Evolutionary conservation across 805 yeast species (phyloP), one percentile per base, ranked within the genome.

Genomic region (Pichia scutulata): DNA sequence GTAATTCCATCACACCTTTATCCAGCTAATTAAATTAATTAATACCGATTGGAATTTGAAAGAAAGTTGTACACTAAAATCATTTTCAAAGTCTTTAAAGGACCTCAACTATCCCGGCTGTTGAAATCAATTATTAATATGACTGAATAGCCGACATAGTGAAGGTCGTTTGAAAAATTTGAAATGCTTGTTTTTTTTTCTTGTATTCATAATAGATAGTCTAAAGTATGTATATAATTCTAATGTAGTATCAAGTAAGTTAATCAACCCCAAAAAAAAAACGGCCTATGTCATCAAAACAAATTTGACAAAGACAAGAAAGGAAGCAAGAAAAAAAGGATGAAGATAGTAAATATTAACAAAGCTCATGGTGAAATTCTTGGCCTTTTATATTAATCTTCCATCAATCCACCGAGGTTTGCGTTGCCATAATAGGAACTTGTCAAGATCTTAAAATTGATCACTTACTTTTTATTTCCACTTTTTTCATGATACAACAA

Each of bases 41-140:
- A 9, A 7, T 9, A 25, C 9, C 8, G 26, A 25, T 25, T 25
- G 26, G 9, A 25, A 7, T 25, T 6, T 25, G 9, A 25, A 3
- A 6, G 10, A 33, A 33, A 3, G 12, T n/a, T n/a, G 18, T 2
- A 16, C 10, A 33, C 6, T n/a, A 33, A 14, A 16, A 12, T n/a
- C 37, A n/a, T 3, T 18, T 36, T 23, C 23, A 19, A n/a, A 23
- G 3, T 23, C 21, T 30, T 23, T 24, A 19, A 46, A 42, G 41
- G 47, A 47, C 53, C 53, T 51, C 51, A 51, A 51, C 44, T 51
- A 51, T 51, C 50, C 51, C 53, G 53, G 53, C 53, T 51, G 45
- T 41, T 44, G 3, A 3, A 21, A 30, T 7, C 18, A 7, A 24
- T 7, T 19, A 3, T 8, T 16, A 5, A n/a, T 23, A 22, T 12